Evolutionary conservation across 371 early-diverging fungal genomes (phyloP), one percentile per base, ranked within the genome.

Genomic region (Mucor velutinosus): DNA sequence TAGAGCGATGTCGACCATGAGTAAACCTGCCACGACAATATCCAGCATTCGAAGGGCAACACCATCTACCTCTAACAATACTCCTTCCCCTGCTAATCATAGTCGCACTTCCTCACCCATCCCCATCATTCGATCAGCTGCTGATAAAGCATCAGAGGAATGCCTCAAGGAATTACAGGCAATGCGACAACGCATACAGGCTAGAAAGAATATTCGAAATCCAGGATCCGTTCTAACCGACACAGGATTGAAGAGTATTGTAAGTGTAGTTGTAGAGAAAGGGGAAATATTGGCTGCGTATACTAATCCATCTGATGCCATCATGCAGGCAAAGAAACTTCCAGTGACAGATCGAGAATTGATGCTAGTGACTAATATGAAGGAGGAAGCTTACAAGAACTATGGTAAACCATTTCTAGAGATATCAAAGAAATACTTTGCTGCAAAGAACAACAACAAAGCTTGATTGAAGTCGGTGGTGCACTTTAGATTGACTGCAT

Each of bases 291-390:
- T 7, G 8, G 7, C 0, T 4, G n/a, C n/a, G 12, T 59, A 25
- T 65, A 41, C n/a, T 19, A 6, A 27, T 17, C 35, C 7, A 19
- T 25, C 60, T 12, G 14, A 39, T 47, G 30, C 30, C 33, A 33
- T 33, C 8, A 4, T 33, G 8, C 62, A 75, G 75, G 72, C 72
- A 7, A 47, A 66, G 12, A 21, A 45, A 7, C 39, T 72, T 53
- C 76, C 76, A 5, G 32, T 60, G 2, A 70, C 15, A 12, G 64
- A 64, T 19, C 39, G 69, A 8, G 69, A 78, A 32, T 70, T 69
- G 4, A 12, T 53, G 3, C 27, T 64, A 33, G 61, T 71, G 0
- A 66, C 60, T 7, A 58, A 55, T 11, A 71, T 76, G 47, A 53
- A 63, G 4, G 68, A 69, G 41, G 71, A 67, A 4, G 53, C 56